Evolutionary conservation across 176 grass and related monocot genomes (phyloP), one percentile per base, ranked within the genome.

Genomic region (Rhipidocladum racemiflorum): DNA sequence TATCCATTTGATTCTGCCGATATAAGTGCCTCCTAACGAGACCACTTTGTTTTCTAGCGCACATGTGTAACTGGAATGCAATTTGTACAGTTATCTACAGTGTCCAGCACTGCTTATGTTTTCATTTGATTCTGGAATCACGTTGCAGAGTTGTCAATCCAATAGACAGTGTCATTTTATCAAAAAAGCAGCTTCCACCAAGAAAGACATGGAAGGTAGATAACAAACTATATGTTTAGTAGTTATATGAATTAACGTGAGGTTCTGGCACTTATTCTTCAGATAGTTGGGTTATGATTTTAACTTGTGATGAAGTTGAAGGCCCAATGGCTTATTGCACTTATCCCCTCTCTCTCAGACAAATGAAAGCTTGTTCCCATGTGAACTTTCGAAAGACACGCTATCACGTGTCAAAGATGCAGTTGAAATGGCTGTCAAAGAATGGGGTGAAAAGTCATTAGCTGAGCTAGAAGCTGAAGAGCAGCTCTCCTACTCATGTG

Each of bases 391-490:
- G 62, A 86, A 92, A 93, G 95, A 92, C 44, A 89, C 81, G 32
- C 76, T 94, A 81, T 94, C 88, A 61, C 85, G 60, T 24, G 84
- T 85, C 25, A 94, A 89, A 75, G 90, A 91, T 89, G 87, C 95
- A 79, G 95, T 97, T 78, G 95, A 92, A 91, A 65, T 87, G 42
- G 92, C 95, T 85, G 95, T 86, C 38, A 91, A 94, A 88, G 85
- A 91, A 83, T 97, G 95, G 95, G 95, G 95, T 81, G 81, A 92
- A 66, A 87, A 77, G 86, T 83, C 90, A 75, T 89, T 94, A 81
- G 84, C 95, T 75, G 92, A 97, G 79, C 84, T 97, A 68, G 95
- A 97, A 89, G 95, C 92, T 66, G 95, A 97, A 91, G 95, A 97
- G 21, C 80, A 86, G 24, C 87, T 97, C 13, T 97, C 95, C 46